These are phyloP conservation scores for Mediolabrus comicus DNA, from an alignment of 108 stramenopile genomes.

Conservation along the genomic window DNA sequence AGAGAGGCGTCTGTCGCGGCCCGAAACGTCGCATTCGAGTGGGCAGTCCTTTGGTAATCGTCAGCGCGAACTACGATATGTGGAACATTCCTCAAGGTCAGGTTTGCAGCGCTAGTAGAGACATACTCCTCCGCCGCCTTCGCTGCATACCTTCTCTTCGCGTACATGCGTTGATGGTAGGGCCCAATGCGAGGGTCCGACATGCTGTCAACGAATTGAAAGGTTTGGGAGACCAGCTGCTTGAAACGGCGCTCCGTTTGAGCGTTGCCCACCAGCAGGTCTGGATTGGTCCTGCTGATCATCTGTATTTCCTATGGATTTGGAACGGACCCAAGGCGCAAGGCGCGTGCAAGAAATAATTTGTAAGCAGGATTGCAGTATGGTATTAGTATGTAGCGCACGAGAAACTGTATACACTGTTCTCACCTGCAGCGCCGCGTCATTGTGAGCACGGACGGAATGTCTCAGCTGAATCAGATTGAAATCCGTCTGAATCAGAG, in stretches of 20 bases:
- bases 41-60: not conserved
- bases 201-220: constrained; percentile 10
- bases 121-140: not conserved
- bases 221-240: not conserved
- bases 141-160: constrained; percentile 3
- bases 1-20: not conserved
- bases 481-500: not conserved
- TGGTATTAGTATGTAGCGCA: too few relatives aligned
- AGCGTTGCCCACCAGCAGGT: not conserved
- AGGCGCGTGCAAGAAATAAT: not conserved
- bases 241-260: not conserved
- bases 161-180: constrained; percentile 11
- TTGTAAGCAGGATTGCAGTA: not conserved
- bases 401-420: too few relatives aligned
- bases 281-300: constrained; percentile 14
- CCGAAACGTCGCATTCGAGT: not conserved
- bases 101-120: not conserved
- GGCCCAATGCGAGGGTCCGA: not conserved
- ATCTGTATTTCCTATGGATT: constrained; percentile 14
- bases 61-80: not conserved
- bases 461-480: not conserved
- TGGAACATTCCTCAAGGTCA: not conserved
- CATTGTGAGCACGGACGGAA: not conserved
- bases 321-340: too few relatives aligned
- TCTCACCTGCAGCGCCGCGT: not conserved